Evolutionary conservation across 2,329 filamentous ascomycete genomes (phyloP).

Genomic region (Neoascochyta sp.): DNA sequence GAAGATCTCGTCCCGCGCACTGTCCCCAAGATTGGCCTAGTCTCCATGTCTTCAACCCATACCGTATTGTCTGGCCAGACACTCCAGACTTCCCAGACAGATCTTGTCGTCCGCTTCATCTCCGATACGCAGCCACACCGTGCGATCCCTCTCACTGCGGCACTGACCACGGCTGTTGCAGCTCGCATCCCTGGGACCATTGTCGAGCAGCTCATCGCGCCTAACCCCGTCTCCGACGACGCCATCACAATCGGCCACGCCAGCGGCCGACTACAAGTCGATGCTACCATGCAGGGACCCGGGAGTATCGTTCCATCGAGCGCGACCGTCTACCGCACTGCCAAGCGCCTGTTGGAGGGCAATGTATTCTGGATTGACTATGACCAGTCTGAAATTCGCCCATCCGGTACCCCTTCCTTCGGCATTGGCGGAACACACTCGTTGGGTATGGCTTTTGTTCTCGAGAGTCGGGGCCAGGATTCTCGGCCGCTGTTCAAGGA

Average conservation of each 20-base stretch:
- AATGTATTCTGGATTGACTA: constrained; percentile 22
- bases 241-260: constrained; percentile 41
- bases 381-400: no score
- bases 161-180: constrained; percentile 43
- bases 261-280: constrained; percentile 38
- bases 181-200: constrained; percentile 37
- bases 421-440: constrained; percentile 13
- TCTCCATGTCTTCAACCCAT: constrained; percentile 44
- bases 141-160: constrained; percentile 43
- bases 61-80: constrained; percentile 39
- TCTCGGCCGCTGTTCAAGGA: constrained; percentile 6
- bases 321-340: constrained; percentile 38
- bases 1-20: constrained; percentile 50
- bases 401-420: constrained; percentile 3
- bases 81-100: constrained; percentile 30
- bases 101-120: constrained; percentile 44
- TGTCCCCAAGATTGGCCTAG: constrained; percentile 62
- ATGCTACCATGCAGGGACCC: constrained; percentile 28
- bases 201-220: constrained; percentile 30
- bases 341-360: constrained; percentile 38
- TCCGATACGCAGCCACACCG: constrained; percentile 45
- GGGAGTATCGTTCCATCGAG: constrained; percentile 21
- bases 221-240: constrained; percentile 22
- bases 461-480: constrained; percentile 11
- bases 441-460: constrained; percentile 21